These are phyloP conservation scores for Dryadomyces quercus-mongolicae DNA, from an alignment of 2,329 filamentous ascomycete genomes.

Conservation along the genomic window DNA sequence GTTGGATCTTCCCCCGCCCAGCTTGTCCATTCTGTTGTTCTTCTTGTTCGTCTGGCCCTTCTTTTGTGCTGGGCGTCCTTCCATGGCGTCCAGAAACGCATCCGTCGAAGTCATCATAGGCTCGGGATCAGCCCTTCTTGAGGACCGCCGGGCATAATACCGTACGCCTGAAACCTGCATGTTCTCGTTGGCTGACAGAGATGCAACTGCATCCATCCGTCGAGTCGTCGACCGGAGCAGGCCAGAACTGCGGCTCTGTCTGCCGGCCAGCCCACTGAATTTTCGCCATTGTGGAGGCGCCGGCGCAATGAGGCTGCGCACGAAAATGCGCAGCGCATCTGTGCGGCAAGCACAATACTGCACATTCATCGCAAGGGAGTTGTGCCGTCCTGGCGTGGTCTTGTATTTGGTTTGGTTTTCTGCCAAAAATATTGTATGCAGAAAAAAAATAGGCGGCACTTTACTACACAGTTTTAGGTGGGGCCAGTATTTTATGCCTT, in stretches of 20 bases:
- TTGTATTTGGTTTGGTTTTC: not conserved
- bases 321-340: conserved; percentile 9
- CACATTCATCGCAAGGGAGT: conserved; percentile 1
- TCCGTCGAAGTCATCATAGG: not conserved
- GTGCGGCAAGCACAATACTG: conserved; percentile 9
- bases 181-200: not conserved
- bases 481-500: not conserved
- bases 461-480: not conserved
- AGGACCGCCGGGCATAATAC: not conserved
- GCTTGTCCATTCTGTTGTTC: too few species aligned
- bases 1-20: too few species aligned
- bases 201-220: not conserved
- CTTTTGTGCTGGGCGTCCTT: not conserved
- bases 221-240: not conserved
- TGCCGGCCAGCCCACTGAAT: not conserved
- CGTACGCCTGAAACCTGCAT: not conserved
- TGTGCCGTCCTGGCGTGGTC: not conserved
- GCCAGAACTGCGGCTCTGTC: not conserved
- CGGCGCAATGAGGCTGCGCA: conserved; percentile 7
- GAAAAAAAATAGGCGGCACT: not conserved
- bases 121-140: not conserved
- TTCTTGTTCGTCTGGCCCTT: not conserved
- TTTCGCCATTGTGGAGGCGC: not conserved
- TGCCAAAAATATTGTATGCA: not conserved
- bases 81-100: not conserved